phyloP scores from a whole-genome alignment of 495 filamentous ascomycete genomes.

The Podospora comata region DNA sequence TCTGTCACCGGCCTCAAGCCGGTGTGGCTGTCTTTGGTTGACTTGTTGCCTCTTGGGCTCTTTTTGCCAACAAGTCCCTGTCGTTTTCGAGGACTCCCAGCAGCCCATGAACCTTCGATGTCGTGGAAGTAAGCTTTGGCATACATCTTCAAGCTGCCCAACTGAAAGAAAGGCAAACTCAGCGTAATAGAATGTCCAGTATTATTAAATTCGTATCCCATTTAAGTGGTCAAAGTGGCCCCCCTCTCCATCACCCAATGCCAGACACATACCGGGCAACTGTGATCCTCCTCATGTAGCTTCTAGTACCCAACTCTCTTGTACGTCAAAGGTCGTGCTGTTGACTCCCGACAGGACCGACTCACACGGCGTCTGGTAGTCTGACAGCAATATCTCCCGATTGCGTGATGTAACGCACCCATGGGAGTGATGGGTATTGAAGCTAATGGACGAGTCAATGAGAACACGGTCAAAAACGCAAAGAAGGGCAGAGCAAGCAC shows the following conservation, averaged over 20 bases:
- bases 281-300: background rate
- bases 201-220: background rate
- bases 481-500: conserved; percentile 27
- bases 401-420: conserved; percentile 98
- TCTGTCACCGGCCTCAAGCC: background rate
- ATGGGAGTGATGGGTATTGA: conserved; percentile 97
- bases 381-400: conserved; percentile 93
- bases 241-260: background rate
- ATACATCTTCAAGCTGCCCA: background rate
- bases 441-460: conserved; percentile 53
- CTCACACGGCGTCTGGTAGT: conserved; percentile 78
- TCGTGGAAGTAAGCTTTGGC: background rate
- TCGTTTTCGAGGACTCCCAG: too few species aligned
- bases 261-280: background rate
- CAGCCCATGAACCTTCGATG: too few species aligned
- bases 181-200: background rate
- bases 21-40: background rate
- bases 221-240: too few species aligned
- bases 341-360: background rate
- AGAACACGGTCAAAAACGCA: conserved; percentile 10
- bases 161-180: background rate
- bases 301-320: background rate
- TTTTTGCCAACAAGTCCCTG: too few species aligned
- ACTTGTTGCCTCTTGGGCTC: background rate
- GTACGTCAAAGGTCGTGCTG: background rate